Percentiles rank a stretch among this genome's conserved stretches.
Conservation (phyloP, 1,139 yeast genomes). For the Lodderomyces parapsilosis region DNA sequence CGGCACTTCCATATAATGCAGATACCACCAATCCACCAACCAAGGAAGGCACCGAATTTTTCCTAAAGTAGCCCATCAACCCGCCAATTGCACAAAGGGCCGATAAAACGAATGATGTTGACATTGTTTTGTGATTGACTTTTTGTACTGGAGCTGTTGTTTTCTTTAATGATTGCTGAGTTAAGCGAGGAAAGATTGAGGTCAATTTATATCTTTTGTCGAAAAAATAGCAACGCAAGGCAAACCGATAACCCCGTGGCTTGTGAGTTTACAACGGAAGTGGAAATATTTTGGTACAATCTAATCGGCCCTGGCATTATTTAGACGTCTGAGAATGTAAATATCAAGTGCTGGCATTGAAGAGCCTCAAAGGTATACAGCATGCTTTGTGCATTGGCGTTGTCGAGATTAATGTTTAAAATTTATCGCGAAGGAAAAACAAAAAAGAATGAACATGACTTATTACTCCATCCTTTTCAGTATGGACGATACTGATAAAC, state of each 20-base stretch:
- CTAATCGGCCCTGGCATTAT: too few species aligned
- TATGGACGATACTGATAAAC: conserved; percentile 21
- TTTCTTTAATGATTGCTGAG: too few species aligned
- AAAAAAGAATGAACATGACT: not conserved
- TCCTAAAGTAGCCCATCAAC: conserved; percentile 64
- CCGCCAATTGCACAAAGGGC: conserved; percentile 78
- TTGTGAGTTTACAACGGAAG: not conserved
- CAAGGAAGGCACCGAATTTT: conserved; percentile 76
- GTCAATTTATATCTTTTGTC: not conserved
- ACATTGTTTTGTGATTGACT: too few species aligned
- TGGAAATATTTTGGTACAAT: too few species aligned
- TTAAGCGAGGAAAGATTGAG: too few species aligned
- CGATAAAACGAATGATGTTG: conserved; percentile 70
- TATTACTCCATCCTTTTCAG: not conserved
- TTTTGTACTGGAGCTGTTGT: too few species aligned
- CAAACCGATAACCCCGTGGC: not conserved
- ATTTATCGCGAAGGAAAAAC: not conserved
- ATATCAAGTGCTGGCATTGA: too few species aligned
- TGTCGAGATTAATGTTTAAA: not conserved
- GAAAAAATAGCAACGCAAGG: too few species aligned
- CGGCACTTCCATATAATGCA: conserved; percentile 70
- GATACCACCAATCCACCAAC: conserved; percentile 75
- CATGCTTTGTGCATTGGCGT: too few species aligned
- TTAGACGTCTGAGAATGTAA: too few species aligned
- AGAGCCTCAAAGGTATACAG: too few species aligned